Percentiles rank a stretch among this genome's conserved stretches.
phyloP scores from a whole-genome alignment of 495 filamentous ascomycete genomes.

The Aspergillus bridgeri region DNA sequence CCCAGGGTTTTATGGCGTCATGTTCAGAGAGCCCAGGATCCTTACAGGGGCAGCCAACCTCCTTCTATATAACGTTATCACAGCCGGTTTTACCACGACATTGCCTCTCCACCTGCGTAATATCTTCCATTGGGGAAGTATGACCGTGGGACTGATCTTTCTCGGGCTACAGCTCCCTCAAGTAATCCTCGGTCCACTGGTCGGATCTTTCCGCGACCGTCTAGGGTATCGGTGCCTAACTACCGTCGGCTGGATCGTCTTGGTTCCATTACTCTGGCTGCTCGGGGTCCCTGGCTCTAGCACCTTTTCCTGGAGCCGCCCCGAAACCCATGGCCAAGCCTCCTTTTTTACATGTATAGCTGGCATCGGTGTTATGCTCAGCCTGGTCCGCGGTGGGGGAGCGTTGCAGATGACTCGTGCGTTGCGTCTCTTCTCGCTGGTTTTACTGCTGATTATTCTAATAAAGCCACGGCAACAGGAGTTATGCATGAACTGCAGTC shows the following conservation, averaged over 20 bases:
- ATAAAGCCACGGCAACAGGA: too few relatives aligned
- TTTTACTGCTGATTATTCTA: too few relatives aligned
- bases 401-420: background rate
- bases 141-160: background rate
- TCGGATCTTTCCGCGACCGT: background rate
- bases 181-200: background rate
- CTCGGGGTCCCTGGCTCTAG: background rate
- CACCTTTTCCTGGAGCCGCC: conserved; percentile 1
- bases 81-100: conserved; percentile 11
- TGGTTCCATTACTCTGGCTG: background rate
- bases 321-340: conserved; percentile 16
- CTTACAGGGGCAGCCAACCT: too few relatives aligned
- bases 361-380: conserved; percentile 19
- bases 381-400: conserved; percentile 26
- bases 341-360: conserved; percentile 21
- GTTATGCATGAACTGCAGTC: background rate
- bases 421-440: background rate
- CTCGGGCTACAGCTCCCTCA: background rate
- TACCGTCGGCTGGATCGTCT: background rate
- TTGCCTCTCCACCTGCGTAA: background rate
- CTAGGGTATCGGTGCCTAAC: background rate
- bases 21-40: too few relatives aligned
- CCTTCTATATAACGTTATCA: too few relatives aligned
- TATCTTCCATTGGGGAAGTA: background rate
- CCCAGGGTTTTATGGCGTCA: too few relatives aligned